These are phyloP conservation scores for Claviceps digitariae DNA, from an alignment of 2,329 filamentous ascomycete species.

Conservation along the genomic window DNA sequence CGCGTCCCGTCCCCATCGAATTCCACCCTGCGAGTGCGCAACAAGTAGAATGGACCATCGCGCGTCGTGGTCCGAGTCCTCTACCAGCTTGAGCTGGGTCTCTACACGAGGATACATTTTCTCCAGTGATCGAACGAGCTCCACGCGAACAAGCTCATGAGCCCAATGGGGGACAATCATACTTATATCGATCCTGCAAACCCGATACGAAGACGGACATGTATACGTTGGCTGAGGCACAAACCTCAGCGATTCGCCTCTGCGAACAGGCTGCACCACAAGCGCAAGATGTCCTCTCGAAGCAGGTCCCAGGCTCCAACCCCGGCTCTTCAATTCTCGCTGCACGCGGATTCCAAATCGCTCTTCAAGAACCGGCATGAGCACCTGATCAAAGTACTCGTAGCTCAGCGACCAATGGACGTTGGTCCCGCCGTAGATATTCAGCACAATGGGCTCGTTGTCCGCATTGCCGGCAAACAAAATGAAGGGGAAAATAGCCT, in stretches of 20 bases:
- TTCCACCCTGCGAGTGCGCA: constrained; percentile 30
- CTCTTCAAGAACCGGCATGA: constrained; percentile 39
- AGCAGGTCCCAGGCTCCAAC: constrained; percentile 36
- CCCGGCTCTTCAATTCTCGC: constrained; percentile 29
- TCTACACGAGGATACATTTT: constrained; percentile 29
- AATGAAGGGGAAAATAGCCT: constrained; percentile 46
- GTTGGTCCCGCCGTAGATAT: constrained; percentile 46
- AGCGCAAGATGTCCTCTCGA: constrained; percentile 31
- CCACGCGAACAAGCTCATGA: constrained; percentile 25
- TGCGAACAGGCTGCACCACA: constrained; percentile 19
- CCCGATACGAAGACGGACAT: constrained; percentile 16
- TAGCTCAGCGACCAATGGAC: constrained; percentile 42
- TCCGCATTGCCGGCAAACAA: constrained; percentile 35
- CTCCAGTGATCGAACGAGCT: constrained; percentile 26
- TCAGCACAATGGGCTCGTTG: constrained; percentile 31
- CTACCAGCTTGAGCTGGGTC: constrained; percentile 29
- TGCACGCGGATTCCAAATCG: constrained; percentile 35
- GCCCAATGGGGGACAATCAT: constrained; percentile 35
- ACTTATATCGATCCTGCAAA: constrained; percentile 36
- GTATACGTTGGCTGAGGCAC: constrained; percentile 11
- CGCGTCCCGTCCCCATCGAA: constrained; percentile 36
- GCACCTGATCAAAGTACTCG: constrained; percentile 49
- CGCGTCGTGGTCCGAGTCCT: constrained; percentile 37
- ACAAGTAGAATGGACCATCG: constrained; percentile 45
- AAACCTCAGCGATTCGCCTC: constrained; percentile 24